phyloP scores from a whole-genome alignment of 148 eudicot genomes.

The Rhododendron mucronatum region DNA sequence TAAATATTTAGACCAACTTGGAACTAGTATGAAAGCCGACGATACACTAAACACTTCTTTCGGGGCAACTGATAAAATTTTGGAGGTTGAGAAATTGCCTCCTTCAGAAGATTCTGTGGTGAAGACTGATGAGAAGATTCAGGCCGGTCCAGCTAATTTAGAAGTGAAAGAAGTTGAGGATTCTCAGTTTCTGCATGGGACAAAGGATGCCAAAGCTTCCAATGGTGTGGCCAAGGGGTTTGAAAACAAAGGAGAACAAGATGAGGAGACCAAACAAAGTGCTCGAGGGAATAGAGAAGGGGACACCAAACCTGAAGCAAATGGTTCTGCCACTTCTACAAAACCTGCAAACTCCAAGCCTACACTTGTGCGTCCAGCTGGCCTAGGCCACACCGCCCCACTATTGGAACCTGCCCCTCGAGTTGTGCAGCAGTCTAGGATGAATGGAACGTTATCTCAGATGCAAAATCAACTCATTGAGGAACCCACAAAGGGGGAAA shows the following conservation, averaged over 20 bases:
- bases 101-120: conserved; percentile 15
- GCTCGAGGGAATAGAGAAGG: conserved; percentile 27
- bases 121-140: neutral
- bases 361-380: conserved; percentile 62
- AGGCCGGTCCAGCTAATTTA: neutral
- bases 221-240: conserved; percentile 14
- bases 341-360: conserved; percentile 24
- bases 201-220: conserved; percentile 17
- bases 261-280: conserved; percentile 29
- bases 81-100: conserved; percentile 11
- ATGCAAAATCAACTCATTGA: conserved; percentile 51
- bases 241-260: conserved; percentile 18
- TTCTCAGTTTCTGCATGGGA: conserved; percentile 18
- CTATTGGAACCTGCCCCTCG: conserved; percentile 71
- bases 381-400: conserved; percentile 82
- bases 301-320: conserved; percentile 29
- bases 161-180: conserved; percentile 15
- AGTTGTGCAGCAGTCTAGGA: conserved; percentile 56
- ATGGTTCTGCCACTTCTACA: conserved; percentile 8
- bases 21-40: conserved; percentile 15
- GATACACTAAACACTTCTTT: conserved; percentile 10
- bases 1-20: conserved; percentile 2
- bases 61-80: conserved; percentile 14
- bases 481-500: conserved; percentile 58
- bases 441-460: conserved; percentile 54